Evolutionary conservation across 805 yeast genomes (phyloP).

Genomic region (Torulaspora gathmanii): DNA sequence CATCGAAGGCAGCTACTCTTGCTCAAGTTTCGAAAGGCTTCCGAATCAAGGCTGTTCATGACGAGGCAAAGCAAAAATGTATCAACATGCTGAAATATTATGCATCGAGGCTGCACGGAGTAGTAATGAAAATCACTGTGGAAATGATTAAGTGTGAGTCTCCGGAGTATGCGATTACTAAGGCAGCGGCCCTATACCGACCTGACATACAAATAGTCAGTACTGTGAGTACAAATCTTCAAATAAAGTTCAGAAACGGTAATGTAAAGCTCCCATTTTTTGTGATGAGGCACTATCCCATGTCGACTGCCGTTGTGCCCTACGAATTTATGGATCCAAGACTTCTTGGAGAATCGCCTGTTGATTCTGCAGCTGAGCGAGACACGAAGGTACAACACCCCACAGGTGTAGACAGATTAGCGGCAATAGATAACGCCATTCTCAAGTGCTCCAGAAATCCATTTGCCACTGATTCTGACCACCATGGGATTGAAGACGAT

Average conservation of each 20-base stretch:
- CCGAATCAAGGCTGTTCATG: slow-evolving; percentile 26
- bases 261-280: slow-evolving; percentile 34
- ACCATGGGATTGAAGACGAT: slow-evolving; percentile 10
- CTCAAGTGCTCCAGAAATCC: slow-evolving; percentile 26
- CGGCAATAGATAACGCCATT: slow-evolving; percentile 18
- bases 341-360: slow-evolving; percentile 19
- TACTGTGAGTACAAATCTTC: slow-evolving; percentile 35
- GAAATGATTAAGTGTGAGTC: slow-evolving; percentile 31
- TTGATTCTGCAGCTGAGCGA: neutral
- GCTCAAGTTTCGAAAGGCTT: slow-evolving; percentile 12
- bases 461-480: slow-evolving; percentile 11
- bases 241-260: slow-evolving; percentile 36
- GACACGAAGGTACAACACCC: neutral
- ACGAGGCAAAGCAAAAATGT: slow-evolving; percentile 25
- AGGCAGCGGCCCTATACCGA: slow-evolving; percentile 26
- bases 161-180: slow-evolving; percentile 21
- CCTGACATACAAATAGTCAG: slow-evolving; percentile 33
- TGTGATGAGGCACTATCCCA: slow-evolving; percentile 29
- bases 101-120: slow-evolving; percentile 21
- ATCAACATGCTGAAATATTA: slow-evolving; percentile 27
- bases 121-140: slow-evolving; percentile 30
- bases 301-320: slow-evolving; percentile 31
- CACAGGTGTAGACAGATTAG: slow-evolving; percentile 7
- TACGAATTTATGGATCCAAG: slow-evolving; percentile 33
- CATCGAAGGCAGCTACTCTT: neutral